Base-by-base conservation (phyloP, 2,329 filamentous ascomycete species). In the Coniella lustricola region DNA sequence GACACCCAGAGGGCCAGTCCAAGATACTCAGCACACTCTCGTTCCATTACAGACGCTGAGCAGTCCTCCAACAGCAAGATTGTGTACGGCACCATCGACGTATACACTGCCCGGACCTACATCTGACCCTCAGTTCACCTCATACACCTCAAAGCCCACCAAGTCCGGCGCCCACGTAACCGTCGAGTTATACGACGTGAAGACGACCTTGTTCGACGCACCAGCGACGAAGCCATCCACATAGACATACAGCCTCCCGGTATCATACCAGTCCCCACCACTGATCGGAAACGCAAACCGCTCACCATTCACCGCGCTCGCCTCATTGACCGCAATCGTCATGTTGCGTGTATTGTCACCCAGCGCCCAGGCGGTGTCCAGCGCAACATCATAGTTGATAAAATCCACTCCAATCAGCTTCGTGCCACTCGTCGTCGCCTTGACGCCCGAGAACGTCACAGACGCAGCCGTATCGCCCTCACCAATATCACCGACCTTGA, bases 341-440 rank as follows among this genome's bases (percentile, higher is more conserved):
- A 76, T 64, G 46, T 77, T 77, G 1, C 73, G 61, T 0, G 73
- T 69, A 54, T 76, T 78, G 0, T 67, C 64, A n/a, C 0, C 70
- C 74, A 53, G 58, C 67, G 0, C 55, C 66, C 72, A 76, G 0
- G 69, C 61, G 0, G 62, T 66, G 1, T 58, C 59, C 14, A 74
- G 65, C 0, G 68, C 65, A 10, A 75, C 63, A 8, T 76, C 73
- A 52, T 77, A 76, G 60, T 77, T 77, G 59, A 75, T 71, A 39
- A 69, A 76, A 55, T 75, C 71, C 12, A 77, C 58, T 1, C 69
- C 70, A 0, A 77, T 50, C 29, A 72, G 66, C 50, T 70, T 67
- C 3, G 55, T 55, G 1, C 67, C 65, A 3, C 52, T 58, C 0
- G 57, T 63, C 1, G 61, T 53, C 1, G 60, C 57, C 3, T 34